Conservation (phyloP, 192 early-diverging fungal species). For the Backusella tuberculispora region DNA sequence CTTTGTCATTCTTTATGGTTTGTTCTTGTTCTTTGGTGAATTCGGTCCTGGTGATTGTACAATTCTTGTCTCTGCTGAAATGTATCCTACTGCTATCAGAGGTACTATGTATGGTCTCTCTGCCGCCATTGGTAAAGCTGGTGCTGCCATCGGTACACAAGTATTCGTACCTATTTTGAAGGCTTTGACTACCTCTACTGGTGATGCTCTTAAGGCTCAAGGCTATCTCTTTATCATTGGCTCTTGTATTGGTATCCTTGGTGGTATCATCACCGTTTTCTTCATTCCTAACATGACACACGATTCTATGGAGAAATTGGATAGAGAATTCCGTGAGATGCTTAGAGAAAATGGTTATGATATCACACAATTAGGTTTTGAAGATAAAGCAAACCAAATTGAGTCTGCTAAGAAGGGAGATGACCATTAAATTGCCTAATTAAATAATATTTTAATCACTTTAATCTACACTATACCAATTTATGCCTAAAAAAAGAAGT, state of each 20-base stretch:
- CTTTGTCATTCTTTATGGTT: conserved; percentile 59
- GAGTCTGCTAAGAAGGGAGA: not conserved
- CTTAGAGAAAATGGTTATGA: conserved; percentile 51
- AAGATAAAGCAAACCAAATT: not conserved
- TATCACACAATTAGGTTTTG: conserved; percentile 31
- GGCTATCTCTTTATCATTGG: conserved; percentile 51
- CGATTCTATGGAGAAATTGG: conserved; percentile 46
- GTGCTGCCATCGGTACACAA: conserved; percentile 49
- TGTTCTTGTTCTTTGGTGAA: conserved; percentile 57
- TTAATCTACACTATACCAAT: not conserved
- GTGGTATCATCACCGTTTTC: conserved; percentile 47
- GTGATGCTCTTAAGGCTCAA: conserved; percentile 40
- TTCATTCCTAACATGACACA: conserved; percentile 56
- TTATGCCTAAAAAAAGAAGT: not conserved
- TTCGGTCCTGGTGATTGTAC: conserved; percentile 60
- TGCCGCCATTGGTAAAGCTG: conserved; percentile 50
- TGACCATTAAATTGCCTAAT: not conserved
- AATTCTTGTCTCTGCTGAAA: conserved; percentile 52
- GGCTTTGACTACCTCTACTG: conserved; percentile 30
- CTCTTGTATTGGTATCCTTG: conserved; percentile 50
- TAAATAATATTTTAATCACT: not conserved
- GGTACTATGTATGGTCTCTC: conserved; percentile 56
- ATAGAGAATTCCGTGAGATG: conserved; percentile 53
- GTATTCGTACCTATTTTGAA: conserved; percentile 49
- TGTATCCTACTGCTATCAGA: conserved; percentile 57